These are phyloP conservation scores for Irpex sp. DNA, from an alignment of 1,284 basidiomycete genomes.

Conservation along the genomic window DNA sequence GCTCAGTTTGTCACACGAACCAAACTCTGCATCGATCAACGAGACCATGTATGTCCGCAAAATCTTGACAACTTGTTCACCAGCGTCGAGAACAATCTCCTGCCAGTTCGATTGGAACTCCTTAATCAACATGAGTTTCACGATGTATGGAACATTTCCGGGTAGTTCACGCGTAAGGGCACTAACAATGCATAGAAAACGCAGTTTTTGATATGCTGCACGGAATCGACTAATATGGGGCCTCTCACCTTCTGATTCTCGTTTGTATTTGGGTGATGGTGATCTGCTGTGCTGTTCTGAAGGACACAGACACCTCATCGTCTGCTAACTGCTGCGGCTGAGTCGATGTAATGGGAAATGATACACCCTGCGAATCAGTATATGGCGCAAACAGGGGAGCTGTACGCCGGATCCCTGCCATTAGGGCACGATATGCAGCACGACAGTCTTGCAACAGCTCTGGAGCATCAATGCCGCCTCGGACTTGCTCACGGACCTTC, in stretches of 20 bases:
- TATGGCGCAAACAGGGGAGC: conserved; percentile 12
- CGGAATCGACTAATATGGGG: neutral
- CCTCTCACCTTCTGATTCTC: conserved; percentile 16
- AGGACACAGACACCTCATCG: neutral
- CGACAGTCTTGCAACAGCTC: conserved; percentile 32
- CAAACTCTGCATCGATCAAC: conserved; percentile 11
- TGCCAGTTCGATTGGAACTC: conserved; percentile 36
- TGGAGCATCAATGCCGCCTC: conserved; percentile 30
- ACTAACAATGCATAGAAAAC: conserved; percentile 20
- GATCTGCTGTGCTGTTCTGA: neutral
- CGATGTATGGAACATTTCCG: conserved; percentile 42
- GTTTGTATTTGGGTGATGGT: conserved; percentile 12
- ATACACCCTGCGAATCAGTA: neutral
- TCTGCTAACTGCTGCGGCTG: conserved; percentile 3
- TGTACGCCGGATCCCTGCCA: conserved; percentile 26
- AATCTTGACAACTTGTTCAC: conserved; percentile 26
- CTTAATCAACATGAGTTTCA: conserved; percentile 36
- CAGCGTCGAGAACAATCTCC: conserved; percentile 31
- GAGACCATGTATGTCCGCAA: conserved; percentile 18
- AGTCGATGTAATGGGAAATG: neutral
- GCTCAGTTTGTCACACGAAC: conserved; percentile 7
- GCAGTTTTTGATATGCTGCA: too few species aligned
- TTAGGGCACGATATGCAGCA: conserved; percentile 29
- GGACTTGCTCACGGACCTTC: conserved; percentile 30
- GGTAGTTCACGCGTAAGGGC: conserved; percentile 47